Evolutionary conservation across 352 stramenopile genomes (phyloP).

Genomic region (Elongisporangium anandrum): DNA sequence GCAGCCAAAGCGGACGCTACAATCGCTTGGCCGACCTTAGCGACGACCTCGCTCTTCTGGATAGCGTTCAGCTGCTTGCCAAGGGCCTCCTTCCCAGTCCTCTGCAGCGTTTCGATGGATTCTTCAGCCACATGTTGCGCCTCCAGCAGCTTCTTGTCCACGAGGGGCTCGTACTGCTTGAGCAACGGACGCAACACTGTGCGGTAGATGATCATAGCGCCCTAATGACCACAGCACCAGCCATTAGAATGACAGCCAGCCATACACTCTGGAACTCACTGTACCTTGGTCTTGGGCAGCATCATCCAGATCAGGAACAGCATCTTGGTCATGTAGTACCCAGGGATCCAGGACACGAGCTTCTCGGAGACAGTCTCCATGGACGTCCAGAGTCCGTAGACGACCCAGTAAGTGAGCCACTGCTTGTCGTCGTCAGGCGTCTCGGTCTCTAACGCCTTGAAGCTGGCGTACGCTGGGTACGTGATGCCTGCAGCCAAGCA

Average conservation of each 20-base stretch:
- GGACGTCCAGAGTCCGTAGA: slow-evolving; percentile 93
- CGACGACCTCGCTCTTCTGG: slow-evolving; percentile 50
- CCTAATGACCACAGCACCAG: slow-evolving; percentile 26
- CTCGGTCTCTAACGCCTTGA: slow-evolving; percentile 65
- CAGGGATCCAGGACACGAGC: slow-evolving; percentile 79
- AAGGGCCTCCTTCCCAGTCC: slow-evolving; percentile 42
- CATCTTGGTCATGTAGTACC: slow-evolving; percentile 95
- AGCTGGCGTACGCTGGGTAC: slow-evolving; percentile 70
- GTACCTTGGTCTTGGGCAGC: slow-evolving; percentile 86
- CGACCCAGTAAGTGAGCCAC: slow-evolving; percentile 95
- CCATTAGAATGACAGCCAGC: background rate
- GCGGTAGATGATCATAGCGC: slow-evolving; percentile 65
- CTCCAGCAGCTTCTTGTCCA: slow-evolving; percentile 60
- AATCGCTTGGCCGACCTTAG: slow-evolving; percentile 40
- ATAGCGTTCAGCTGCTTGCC: slow-evolving; percentile 37
- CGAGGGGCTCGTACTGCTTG: slow-evolving; percentile 65
- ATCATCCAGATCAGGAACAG: slow-evolving; percentile 96
- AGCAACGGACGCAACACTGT: slow-evolving; percentile 52
- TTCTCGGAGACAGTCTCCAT: slow-evolving; percentile 74
- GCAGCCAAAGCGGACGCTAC: background rate
- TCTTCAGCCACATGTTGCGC: slow-evolving; percentile 39
- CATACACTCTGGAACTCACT: slow-evolving; percentile 11
- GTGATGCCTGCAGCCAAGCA: slow-evolving; percentile 47
- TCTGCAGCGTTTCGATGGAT: slow-evolving; percentile 42
- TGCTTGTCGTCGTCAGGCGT: slow-evolving; percentile 60